These are phyloP conservation scores for Candida sp. DNA, from an alignment of 1,139 yeast genomes.

Conservation along the genomic window DNA sequence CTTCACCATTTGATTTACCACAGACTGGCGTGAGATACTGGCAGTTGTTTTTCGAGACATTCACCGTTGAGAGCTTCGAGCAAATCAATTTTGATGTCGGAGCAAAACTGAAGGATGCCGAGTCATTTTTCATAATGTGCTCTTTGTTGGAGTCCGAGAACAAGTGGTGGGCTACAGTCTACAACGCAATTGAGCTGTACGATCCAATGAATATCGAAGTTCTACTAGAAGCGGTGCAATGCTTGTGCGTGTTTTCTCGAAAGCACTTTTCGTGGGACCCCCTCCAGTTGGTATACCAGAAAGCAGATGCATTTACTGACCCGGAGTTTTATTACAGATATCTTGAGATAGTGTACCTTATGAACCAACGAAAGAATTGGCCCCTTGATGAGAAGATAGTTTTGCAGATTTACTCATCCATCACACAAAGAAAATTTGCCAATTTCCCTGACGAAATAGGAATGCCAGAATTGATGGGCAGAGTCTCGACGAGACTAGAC, in stretches of 20 bases:
- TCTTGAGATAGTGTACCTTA: conserved; percentile 31
- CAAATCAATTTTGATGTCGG: conserved; percentile 7
- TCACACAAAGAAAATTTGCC: conserved; percentile 39
- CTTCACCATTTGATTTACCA: neutral
- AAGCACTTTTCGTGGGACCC: conserved; percentile 13
- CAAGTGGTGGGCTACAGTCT: conserved; percentile 12
- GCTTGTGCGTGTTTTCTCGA: conserved; percentile 12
- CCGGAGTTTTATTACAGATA: conserved; percentile 25
- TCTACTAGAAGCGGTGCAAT: conserved; percentile 16
- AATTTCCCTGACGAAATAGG: conserved; percentile 40
- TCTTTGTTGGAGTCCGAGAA: conserved; percentile 7
- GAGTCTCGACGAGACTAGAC: conserved; percentile 31
- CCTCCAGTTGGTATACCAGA: conserved; percentile 11
- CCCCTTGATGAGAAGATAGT: conserved; percentile 40
- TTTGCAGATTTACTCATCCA: conserved; percentile 29
- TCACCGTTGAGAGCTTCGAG: conserved; percentile 11
- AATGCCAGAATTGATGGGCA: conserved; percentile 28
- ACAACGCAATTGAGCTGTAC: conserved; percentile 6
- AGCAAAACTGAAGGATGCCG: conserved; percentile 9
- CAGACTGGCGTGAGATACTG: conserved; percentile 12
- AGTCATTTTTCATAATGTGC: conserved; percentile 15
- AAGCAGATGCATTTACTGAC: conserved; percentile 4
- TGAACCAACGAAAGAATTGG: conserved; percentile 36
- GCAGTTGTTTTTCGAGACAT: conserved; percentile 16
- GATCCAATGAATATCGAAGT: conserved; percentile 6